Percentiles rank a stretch among this genome's conserved stretches.
Conservation (phyloP, 2,329 filamentous ascomycete genomes). For the Penicillium oxalicum region DNA sequence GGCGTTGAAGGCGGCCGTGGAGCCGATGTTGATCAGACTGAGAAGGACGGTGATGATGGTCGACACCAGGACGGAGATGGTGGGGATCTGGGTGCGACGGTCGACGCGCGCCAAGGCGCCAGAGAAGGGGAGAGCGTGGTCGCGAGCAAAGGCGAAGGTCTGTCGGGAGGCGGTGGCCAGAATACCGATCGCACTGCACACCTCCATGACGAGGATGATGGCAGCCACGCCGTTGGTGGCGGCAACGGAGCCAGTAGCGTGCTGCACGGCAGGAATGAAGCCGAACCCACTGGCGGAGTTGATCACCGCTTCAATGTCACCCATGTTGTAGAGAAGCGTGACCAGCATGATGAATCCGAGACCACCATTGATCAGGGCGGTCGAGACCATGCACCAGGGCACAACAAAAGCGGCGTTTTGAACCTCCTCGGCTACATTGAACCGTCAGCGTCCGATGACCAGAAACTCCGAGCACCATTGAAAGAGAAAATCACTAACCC, state of each 20-base stretch:
- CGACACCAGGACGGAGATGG: conserved; percentile 34
- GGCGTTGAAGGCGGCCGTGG: conserved; percentile 48
- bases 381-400: conserved; percentile 45
- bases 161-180: conserved; percentile 31
- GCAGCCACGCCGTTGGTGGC: conserved; percentile 45
- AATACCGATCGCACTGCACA: conserved; percentile 30
- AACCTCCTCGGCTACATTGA: conserved; percentile 44
- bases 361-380: conserved; percentile 43
- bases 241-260: conserved; percentile 40
- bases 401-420: conserved; percentile 44
- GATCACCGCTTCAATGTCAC: conserved; percentile 36
- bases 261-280: conserved; percentile 47
- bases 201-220: conserved; percentile 38
- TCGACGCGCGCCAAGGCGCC: conserved; percentile 27
- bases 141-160: conserved; percentile 42
- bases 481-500: conserved; percentile 14
- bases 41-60: conserved; percentile 33
- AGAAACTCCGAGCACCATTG: no score
- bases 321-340: conserved; percentile 42
- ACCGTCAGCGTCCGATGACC: conserved; percentile 2
- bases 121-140: conserved; percentile 36
- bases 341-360: conserved; percentile 44
- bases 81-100: conserved; percentile 36
- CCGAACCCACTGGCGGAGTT: conserved; percentile 43
- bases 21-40: conserved; percentile 49